Evolutionary conservation across 495 filamentous ascomycete genomes (phyloP).

Genomic region (Coniosporium apollinis): DNA sequence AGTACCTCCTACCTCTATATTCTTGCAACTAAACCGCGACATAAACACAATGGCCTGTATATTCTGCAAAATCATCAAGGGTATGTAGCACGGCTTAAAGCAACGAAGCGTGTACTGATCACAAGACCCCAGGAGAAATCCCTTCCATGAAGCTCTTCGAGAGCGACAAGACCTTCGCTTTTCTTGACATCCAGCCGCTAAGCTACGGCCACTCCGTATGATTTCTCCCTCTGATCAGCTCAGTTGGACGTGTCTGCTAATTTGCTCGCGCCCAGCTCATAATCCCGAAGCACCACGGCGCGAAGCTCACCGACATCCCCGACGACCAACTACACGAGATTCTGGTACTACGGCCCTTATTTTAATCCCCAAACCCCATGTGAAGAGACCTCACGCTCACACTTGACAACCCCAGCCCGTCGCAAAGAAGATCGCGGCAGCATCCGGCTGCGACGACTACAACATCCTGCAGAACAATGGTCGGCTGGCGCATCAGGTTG

Average conservation of each 20-base stretch:
- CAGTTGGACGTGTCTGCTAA: too few relatives aligned
- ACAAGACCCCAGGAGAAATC: constrained; percentile 53
- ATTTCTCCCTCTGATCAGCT: too few relatives aligned
- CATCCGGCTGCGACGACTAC: constrained; percentile 60
- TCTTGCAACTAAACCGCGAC: neutral
- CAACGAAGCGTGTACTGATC: constrained; percentile 3
- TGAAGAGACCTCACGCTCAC: neutral
- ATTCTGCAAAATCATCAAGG: constrained; percentile 98
- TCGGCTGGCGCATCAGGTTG: constrained; percentile 76
- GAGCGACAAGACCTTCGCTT: constrained; percentile 80
- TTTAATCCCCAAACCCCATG: neutral
- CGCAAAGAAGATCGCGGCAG: constrained; percentile 70
- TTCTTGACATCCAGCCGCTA: constrained; percentile 88
- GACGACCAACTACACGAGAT: constrained; percentile 77
- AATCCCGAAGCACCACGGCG: constrained; percentile 91
- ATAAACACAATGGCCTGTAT: constrained; percentile 47
- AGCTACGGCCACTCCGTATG: constrained; percentile 49
- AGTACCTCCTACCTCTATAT: too few relatives aligned
- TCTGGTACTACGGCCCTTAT: constrained; percentile 36
- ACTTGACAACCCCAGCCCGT: constrained; percentile 41
- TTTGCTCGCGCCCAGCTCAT: constrained; percentile 53
- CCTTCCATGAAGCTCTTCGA: constrained; percentile 92
- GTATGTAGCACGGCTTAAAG: too few relatives aligned
- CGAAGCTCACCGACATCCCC: constrained; percentile 81
- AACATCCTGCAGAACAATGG: constrained; percentile 98